Evolutionary conservation across 1,284 basidiomycete genomes (phyloP).

Genomic region (Ceratobasidium sp.): DNA sequence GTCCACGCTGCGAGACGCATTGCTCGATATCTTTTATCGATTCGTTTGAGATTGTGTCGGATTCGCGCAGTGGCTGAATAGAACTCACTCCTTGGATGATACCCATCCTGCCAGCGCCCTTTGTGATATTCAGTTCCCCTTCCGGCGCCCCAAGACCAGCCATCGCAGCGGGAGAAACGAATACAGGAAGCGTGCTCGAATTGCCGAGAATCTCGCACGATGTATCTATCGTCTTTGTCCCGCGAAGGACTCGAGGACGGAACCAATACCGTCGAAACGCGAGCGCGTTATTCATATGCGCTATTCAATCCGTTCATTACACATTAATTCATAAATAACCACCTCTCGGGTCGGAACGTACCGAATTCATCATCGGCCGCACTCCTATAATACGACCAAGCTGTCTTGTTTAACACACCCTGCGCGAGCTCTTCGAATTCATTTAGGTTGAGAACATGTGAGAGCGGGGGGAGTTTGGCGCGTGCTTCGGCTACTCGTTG

Average conservation of each 20-base stretch:
- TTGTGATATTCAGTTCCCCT: slow-evolving; percentile 56
- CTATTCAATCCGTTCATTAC: slow-evolving; percentile 39
- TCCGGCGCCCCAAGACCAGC: slow-evolving; percentile 57
- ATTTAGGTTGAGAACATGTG: slow-evolving; percentile 52
- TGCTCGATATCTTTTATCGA: slow-evolving; percentile 44
- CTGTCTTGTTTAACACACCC: slow-evolving; percentile 52
- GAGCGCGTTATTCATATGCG: slow-evolving; percentile 51
- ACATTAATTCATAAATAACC: slow-evolving; percentile 22
- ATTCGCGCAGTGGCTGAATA: too few species aligned
- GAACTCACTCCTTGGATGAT: slow-evolving; percentile 54
- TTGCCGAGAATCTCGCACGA: slow-evolving; percentile 50
- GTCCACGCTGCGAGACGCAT: slow-evolving; percentile 56
- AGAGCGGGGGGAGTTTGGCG: slow-evolving; percentile 50
- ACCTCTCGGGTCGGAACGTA: slow-evolving; percentile 38
- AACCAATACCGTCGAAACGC: slow-evolving; percentile 54
- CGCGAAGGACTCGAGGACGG: slow-evolving; percentile 51
- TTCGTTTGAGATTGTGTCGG: not conserved
- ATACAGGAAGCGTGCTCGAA: slow-evolving; percentile 51
- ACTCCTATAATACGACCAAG: slow-evolving; percentile 56
- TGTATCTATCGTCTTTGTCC: slow-evolving; percentile 45
- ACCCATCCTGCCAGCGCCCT: slow-evolving; percentile 52
- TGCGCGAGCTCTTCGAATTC: slow-evolving; percentile 55
- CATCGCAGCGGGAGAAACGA: slow-evolving; percentile 58
- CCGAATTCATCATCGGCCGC: slow-evolving; percentile 52
- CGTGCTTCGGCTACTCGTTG: slow-evolving; percentile 49